Evolutionary conservation across 2,329 filamentous ascomycete species (phyloP).

Genomic region (Pestalotiopsis sp.): DNA sequence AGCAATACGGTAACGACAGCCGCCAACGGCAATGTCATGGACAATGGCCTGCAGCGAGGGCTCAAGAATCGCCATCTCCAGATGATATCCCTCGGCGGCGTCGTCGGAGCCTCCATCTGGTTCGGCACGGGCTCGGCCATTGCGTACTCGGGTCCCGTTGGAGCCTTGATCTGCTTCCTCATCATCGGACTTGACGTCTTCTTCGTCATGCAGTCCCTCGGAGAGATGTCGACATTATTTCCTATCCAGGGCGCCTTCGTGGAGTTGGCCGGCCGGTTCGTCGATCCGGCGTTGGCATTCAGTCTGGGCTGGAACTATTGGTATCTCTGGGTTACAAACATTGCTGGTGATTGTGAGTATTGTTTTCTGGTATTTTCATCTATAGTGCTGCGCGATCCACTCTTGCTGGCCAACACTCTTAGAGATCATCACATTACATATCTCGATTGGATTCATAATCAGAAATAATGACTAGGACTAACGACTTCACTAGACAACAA

Average conservation of each 20-base stretch:
- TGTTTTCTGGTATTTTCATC: too few species aligned
- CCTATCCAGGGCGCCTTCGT: constrained; percentile 54
- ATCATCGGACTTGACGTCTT: constrained; percentile 32
- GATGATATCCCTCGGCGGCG: constrained; percentile 30
- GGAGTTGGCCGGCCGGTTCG: constrained; percentile 49
- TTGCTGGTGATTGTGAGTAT: constrained; percentile 18
- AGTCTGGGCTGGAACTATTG: constrained; percentile 51
- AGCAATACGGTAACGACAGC: constrained; percentile 13
- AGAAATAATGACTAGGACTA: not conserved
- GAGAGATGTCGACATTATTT: constrained; percentile 56
- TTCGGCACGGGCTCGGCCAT: constrained; percentile 30
- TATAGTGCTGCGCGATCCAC: constrained; percentile 25
- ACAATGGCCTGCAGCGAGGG: constrained; percentile 27
- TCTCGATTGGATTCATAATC: not conserved
- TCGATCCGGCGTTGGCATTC: constrained; percentile 47
- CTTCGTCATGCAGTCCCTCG: constrained; percentile 50
- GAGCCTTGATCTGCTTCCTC: constrained; percentile 32
- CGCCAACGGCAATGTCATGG: constrained; percentile 26
- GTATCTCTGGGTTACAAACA: constrained; percentile 45
- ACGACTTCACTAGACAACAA: constrained; percentile 34
- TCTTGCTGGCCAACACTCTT: too few species aligned
- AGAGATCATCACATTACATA: too few species aligned
- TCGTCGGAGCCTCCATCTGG: constrained; percentile 28
- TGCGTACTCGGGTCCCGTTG: constrained; percentile 30
- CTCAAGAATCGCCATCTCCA: constrained; percentile 29